Base-by-base conservation (phyloP, 176 grass and related monocot species). In the Elaeis guineensis region DNA sequence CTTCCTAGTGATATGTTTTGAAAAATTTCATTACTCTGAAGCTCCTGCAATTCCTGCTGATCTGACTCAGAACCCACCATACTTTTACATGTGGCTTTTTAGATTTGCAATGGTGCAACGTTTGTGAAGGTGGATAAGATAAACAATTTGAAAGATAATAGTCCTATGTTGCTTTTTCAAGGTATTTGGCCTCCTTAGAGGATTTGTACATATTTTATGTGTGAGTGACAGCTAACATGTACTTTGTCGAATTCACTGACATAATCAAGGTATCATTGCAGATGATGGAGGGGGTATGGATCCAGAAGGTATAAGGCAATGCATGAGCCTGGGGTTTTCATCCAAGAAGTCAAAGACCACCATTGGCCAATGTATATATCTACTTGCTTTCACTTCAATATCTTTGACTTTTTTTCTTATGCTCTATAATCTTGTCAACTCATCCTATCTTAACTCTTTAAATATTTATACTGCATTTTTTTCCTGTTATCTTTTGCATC, bases 231-330 rank as follows among this genome's bases (percentile, higher is more conserved):
- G 48, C 8, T 44, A 44, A 14, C 8, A 44, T 44, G 16, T 68
- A 24, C 24, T 50, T 68, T 77, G 16, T 59, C 50, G n/a, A 28
- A 62, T 55, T 44, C 48, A 44, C 25, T 49, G 20, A 78, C 30
- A 26, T 61, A 0, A 59, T 17, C 8, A 60, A 29, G 49, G 50
- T 52, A 11, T 30, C 59, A 44, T 84, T 72, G 75, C 65, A 96
- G 91, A 96, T 53, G 83, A 96, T 85, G 91, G 91, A 80, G 91
- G 83, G 17, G 91, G 91, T 19, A 96, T 96, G 91, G 86, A 96
- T 73, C 83, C 86, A 16, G 86, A 96, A 81, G 91, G 86, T 52
- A 75, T 90, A 61, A 78, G 91, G 11, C 80, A 16, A 69, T 96
- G 91, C 65, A 96, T 96, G 91, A 96, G 91, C 55, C 65, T 96